Conservation (phyloP, 768 basidiomycete genomes). For the Cystobasidium ongulense region DNA sequence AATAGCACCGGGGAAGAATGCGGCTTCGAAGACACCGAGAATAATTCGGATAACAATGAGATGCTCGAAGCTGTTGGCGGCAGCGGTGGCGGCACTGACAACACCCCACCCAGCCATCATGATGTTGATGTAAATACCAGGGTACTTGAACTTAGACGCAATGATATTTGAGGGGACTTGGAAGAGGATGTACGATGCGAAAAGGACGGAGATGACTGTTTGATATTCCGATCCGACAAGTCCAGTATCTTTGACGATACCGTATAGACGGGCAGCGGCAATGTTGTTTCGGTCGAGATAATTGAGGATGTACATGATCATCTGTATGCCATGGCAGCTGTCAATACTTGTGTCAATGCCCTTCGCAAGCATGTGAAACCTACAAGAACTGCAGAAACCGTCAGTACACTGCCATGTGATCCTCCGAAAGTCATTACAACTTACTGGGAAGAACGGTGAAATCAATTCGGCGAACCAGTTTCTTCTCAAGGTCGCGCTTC, state of each 20-base stretch:
- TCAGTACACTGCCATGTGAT: not conserved
- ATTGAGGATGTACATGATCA: not conserved
- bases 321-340: not conserved
- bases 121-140: slow-evolving; percentile 25
- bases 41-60: slow-evolving; percentile 57
- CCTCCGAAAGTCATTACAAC: slow-evolving; percentile 34
- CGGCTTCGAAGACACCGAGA: slow-evolving; percentile 34
- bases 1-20: slow-evolving; percentile 44
- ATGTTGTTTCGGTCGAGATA: slow-evolving; percentile 31
- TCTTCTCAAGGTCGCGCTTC: slow-evolving; percentile 40
- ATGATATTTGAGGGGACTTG: slow-evolving; percentile 28
- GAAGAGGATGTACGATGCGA: slow-evolving; percentile 37
- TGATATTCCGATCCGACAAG: slow-evolving; percentile 41
- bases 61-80: slow-evolving; percentile 50
- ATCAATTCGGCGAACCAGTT: slow-evolving; percentile 45
- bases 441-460: slow-evolving; percentile 40
- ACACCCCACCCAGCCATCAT: slow-evolving; percentile 57
- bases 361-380: not conserved
- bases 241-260: slow-evolving; percentile 41
- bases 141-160: not conserved
- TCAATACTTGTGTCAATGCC: too few species aligned
- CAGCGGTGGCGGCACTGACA: slow-evolving; percentile 47
- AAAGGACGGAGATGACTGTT: slow-evolving; percentile 31
- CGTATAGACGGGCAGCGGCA: slow-evolving; percentile 39
- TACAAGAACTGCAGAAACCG: not conserved